Percentiles rank a stretch among this genome's conserved stretches.
Conservation (phyloP, 192 early-diverging fungal genomes). For the Coemansia sp. region DNA sequence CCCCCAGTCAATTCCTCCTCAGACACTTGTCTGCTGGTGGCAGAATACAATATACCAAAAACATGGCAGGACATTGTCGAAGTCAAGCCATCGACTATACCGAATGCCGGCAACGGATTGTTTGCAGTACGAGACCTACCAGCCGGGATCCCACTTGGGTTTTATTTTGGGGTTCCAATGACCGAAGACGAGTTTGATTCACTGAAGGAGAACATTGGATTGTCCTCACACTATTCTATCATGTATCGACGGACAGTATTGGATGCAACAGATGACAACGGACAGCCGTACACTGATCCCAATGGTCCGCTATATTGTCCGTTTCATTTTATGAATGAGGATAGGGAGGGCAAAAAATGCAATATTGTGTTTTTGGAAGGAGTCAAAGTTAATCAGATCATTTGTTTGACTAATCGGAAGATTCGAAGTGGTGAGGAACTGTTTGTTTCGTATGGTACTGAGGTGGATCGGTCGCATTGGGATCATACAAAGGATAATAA, state of each 20-base stretch:
- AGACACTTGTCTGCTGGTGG: neutral
- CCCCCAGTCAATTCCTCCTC: neutral
- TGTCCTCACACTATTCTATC: conserved; percentile 84
- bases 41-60: conserved; percentile 51
- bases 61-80: conserved; percentile 65
- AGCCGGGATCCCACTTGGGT: conserved; percentile 74
- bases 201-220: conserved; percentile 76
- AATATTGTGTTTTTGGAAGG: conserved; percentile 80
- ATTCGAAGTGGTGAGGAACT: conserved; percentile 80
- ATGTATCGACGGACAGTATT: conserved; percentile 89
- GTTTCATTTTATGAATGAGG: conserved; percentile 93
- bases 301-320: conserved; percentile 70
- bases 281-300: conserved; percentile 73
- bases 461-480: conserved; percentile 80
- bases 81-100: conserved; percentile 63
- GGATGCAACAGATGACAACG: conserved; percentile 85
- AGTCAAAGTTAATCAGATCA: conserved; percentile 80
- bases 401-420: conserved; percentile 71
- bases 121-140: conserved; percentile 77
- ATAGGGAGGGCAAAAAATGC: conserved; percentile 44
- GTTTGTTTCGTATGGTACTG: conserved; percentile 83
- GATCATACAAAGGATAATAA: conserved; percentile 11
- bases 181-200: conserved; percentile 94
- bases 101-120: conserved; percentile 72
- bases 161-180: conserved; percentile 97